Percentiles rank a stretch among this genome's conserved stretches.
These are phyloP conservation scores for Zymoseptoria brevis DNA, from an alignment of 2,329 filamentous ascomycete genomes.

Conservation along the genomic window DNA sequence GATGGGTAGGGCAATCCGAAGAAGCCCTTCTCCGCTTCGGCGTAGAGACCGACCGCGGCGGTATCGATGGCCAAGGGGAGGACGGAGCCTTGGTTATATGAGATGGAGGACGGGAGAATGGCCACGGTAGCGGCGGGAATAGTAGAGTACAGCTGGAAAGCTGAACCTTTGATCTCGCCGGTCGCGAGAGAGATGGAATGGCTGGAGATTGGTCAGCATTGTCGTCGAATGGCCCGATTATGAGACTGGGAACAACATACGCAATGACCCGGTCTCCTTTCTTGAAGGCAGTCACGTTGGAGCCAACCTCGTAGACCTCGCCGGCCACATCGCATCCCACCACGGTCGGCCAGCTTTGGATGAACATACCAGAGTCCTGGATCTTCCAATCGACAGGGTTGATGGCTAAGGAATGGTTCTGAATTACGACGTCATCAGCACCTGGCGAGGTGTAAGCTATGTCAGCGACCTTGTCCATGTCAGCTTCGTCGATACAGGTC, in stretches of 20 bases:
- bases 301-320: constrained; percentile 30
- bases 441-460: constrained; percentile 27
- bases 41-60: constrained; percentile 37
- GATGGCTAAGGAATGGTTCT: constrained; percentile 31
- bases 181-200: constrained; percentile 20
- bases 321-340: constrained; percentile 34
- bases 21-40: constrained; percentile 24
- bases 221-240: background rate
- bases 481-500: background rate
- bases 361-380: constrained; percentile 27
- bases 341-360: constrained; percentile 30
- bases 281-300: constrained; percentile 27
- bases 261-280: constrained; percentile 31
- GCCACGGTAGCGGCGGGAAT: constrained; percentile 26
- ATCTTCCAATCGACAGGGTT: constrained; percentile 36
- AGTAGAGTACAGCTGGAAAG: constrained; percentile 31
- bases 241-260: constrained; percentile 12
- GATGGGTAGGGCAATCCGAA: constrained; percentile 35
- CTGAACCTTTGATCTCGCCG: constrained; percentile 19
- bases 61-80: constrained; percentile 40
- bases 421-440: constrained; percentile 29
- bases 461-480: constrained; percentile 18
- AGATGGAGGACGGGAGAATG: constrained; percentile 33
- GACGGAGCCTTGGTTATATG: constrained; percentile 34
- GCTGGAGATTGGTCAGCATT: constrained; percentile 2